Conservation (phyloP, 1,284 basidiomycete genomes). For the Grifola frondosa region DNA sequence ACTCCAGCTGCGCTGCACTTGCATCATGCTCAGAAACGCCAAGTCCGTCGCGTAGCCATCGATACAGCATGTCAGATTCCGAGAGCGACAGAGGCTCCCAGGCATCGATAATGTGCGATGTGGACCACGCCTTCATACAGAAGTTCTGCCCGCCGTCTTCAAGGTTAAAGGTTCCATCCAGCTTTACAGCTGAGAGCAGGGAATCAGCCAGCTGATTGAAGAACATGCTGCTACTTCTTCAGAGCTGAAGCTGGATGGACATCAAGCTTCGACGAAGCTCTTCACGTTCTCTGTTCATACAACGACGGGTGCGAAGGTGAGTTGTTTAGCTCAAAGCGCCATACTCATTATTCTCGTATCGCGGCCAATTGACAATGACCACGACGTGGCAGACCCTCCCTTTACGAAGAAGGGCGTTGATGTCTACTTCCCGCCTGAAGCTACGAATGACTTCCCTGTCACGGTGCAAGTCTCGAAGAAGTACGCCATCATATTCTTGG, state of each 20-base stretch:
- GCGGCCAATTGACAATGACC: conserved; percentile 99
- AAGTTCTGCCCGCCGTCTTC: conserved; percentile 86
- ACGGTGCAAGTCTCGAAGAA: conserved; percentile 98
- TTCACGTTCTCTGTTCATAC: conserved; percentile 96
- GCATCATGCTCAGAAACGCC: conserved; percentile 25
- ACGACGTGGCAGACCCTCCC: conserved; percentile 87
- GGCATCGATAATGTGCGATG: conserved; percentile 67
- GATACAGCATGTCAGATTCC: conserved; percentile 64
- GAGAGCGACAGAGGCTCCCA: conserved; percentile 73
- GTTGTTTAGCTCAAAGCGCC: conserved; percentile 25
- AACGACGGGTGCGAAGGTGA: conserved; percentile 92
- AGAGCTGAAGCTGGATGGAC: conserved; percentile 85
- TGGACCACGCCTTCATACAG: conserved; percentile 68
- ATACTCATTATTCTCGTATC: not conserved
- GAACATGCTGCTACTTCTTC: conserved; percentile 98
- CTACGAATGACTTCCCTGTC: conserved; percentile 97
- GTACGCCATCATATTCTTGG: conserved; percentile 95
- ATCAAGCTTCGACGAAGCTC: conserved; percentile 83
- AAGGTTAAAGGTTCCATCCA: conserved; percentile 98
- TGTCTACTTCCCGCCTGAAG: conserved; percentile 98
- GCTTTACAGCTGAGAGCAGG: conserved; percentile 85
- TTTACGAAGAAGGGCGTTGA: conserved; percentile 98
- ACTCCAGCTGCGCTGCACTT: conserved; percentile 32
- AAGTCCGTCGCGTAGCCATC: conserved; percentile 59
- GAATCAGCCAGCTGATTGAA: conserved; percentile 96